Evolutionary conservation across 2,329 filamentous ascomycete genomes (phyloP), one percentile per base, ranked within the genome.

Genomic region (Xylaria sp.): DNA sequence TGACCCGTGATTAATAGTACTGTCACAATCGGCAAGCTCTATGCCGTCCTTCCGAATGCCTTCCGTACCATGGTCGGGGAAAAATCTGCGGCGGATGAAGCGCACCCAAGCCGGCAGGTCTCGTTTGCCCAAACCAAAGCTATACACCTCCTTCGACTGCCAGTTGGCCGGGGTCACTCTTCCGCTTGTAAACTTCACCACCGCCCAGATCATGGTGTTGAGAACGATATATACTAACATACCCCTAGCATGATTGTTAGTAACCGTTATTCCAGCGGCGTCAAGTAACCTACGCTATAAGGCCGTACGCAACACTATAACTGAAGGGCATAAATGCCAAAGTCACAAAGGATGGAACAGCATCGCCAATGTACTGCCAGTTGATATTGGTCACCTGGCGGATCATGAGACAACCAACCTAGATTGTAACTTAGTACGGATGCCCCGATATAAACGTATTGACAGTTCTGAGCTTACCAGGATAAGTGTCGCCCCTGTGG

Each of bases 391-490:
- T 89, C 62, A 92, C 90, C 75, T 92, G 90, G 9, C 90, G 89
- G 71, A 92, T 90, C 92, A 94, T 94, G 80, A 93, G 85, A 73
- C 90, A 92, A 4, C 92, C 92, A 31, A 93, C 90, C 86, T 88
- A 33, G 42, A 51, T 40, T 33, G 26, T 20, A 66, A 56, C 46
- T 60, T 28, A 53, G 44, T 53, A 42, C 28, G 28, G 59, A 56
- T 2, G 11, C 2, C 23, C 1, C 3, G 3, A 48, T 10, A 40
- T 15, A 20, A 36, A 40, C n/a, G 5, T 28, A 6, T 1, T 53
- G 15, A 5, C 1, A 33, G 38, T 20, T 15, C 7, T 49, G 17
- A 36, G 76, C 83, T 76, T 79, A 88, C 88, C 72, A 94, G 83
- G 72, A 94, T 84, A 11, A 94, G 83, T 0, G 91, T 92, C 69